phyloP scores from a whole-genome alignment of 2,329 filamentous ascomycete genomes.

The Xylariaceae sp. region DNA sequence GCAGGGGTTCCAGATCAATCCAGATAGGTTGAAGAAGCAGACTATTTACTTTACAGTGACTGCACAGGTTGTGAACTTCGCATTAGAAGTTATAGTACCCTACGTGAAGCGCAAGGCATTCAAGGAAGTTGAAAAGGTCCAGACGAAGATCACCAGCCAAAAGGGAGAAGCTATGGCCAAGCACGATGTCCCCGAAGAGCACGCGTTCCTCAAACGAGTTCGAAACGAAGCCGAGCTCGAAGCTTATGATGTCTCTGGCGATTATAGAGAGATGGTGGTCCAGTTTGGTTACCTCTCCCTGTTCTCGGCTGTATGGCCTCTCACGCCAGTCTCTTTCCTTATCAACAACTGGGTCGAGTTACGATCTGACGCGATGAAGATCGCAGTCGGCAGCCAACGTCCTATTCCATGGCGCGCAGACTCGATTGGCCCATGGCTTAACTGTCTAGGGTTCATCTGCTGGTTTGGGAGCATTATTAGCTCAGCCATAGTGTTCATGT shows the following conservation, averaged over 20 bases:
- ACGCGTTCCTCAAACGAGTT: constrained; percentile 73
- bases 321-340: constrained; percentile 85
- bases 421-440: constrained; percentile 90
- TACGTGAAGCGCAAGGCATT: constrained; percentile 76
- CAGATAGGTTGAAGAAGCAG: constrained; percentile 77
- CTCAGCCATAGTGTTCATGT: constrained; percentile 84
- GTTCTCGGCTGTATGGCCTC: constrained; percentile 91
- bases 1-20: constrained; percentile 73
- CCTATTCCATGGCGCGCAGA: constrained; percentile 88
- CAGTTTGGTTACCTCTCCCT: constrained; percentile 81
- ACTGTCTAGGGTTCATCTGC: constrained; percentile 80
- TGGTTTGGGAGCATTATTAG: constrained; percentile 91
- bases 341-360: constrained; percentile 96
- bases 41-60: constrained; percentile 96
- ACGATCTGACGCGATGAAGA: constrained; percentile 90
- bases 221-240: constrained; percentile 78
- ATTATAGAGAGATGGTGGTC: constrained; percentile 91
- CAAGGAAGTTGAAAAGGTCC: constrained; percentile 73
- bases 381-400: constrained; percentile 81
- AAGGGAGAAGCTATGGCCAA: constrained; percentile 39
- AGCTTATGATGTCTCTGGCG: constrained; percentile 82
- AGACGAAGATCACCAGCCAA: constrained; percentile 54
- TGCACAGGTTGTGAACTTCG: constrained; percentile 84
- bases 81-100: constrained; percentile 79
- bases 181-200: constrained; percentile 72